Evolutionary conservation across 1,139 yeast species (phyloP), one percentile per base, ranked within the genome.

Genomic region (Maudiozyma humilis): DNA sequence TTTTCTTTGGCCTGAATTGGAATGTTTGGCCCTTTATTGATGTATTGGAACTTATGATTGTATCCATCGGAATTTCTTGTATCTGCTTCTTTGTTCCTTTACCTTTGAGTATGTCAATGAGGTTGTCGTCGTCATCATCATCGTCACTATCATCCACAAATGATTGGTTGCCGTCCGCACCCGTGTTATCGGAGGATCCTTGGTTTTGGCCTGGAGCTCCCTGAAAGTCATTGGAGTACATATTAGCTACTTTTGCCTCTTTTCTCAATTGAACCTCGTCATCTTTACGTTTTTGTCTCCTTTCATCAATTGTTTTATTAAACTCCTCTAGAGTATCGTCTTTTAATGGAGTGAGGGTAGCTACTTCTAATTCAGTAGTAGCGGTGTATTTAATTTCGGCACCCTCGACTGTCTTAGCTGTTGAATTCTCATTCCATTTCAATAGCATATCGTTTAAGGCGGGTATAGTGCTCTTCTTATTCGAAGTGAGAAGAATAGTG

Each of bases 21-120:
- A 88, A 89, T 84, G 83, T 82, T 38, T 82, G 78, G 45, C 82
- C 80, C 51, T 83, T 73, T 3, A 82, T 78, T 47, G 74, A 73
- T 25, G 79, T 67, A 41, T 68, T 71, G 38, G 64, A 64, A n/a
- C 82, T 72, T 15, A 84, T 76, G 53, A 76, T 79, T 40, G 78
- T 74, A 62, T 89, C 97, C 45, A 67, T 52, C 3, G 71, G 71
- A 7, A 51, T 49, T 32, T 57, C 56, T 1, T 50, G 38, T 10
- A 45, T 50, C 12, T 53, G 43, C 8, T 48, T 40, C 18, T 50
- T 54, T 4, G 52, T 58, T 8, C 35, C 23, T 16, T 31, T 34
- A 18, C 37, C 38, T 20, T 41, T 44, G 8, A 36, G 40, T 6
- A 43, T 43, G 2, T 33, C 36, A 32, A 34, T 33, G 2, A 41